phyloP scores from a whole-genome alignment of 2,329 filamentous ascomycete genomes.

The Passalora sequoiae region DNA sequence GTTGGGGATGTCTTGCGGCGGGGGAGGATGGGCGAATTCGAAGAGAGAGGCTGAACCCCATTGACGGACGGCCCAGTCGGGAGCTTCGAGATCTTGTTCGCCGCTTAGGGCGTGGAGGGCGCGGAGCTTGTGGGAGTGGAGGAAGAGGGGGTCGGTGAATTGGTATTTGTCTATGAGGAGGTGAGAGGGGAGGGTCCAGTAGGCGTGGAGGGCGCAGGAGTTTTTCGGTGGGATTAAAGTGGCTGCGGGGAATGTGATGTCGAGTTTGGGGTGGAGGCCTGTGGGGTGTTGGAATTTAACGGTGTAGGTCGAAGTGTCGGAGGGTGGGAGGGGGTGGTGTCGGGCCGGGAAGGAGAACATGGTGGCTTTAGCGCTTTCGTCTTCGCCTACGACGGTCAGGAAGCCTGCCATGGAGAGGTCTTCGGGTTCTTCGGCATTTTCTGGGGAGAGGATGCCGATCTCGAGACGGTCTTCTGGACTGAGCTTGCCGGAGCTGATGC shows the following conservation, averaged over 20 bases:
- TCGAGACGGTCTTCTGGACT: conserved; percentile 51
- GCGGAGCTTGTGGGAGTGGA: conserved; percentile 72
- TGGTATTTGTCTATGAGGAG: conserved; percentile 89
- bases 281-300: conserved; percentile 64
- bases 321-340: conserved; percentile 55
- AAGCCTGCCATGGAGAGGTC: conserved; percentile 75
- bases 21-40: conserved; percentile 53
- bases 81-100: conserved; percentile 84
- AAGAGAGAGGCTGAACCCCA: conserved; percentile 81
- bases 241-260: conserved; percentile 57
- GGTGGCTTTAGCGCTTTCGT: conserved; percentile 64
- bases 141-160: conserved; percentile 68
- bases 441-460: conserved; percentile 69
- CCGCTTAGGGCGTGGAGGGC: conserved; percentile 63
- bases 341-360: conserved; percentile 80
- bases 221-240: conserved; percentile 45
- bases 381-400: conserved; percentile 70
- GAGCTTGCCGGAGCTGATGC: conserved; percentile 3
- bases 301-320: conserved; percentile 38
- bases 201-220: conserved; percentile 68
- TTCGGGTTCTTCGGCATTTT: conserved; percentile 59
- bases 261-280: conserved; percentile 77
- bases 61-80: conserved; percentile 66
- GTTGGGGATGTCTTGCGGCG: no score
- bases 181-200: conserved; percentile 73